Evolutionary conservation across 306 rosid genomes (phyloP), one percentile per base, ranked within the genome.

Genomic region (Trifolium subterraneum): DNA sequence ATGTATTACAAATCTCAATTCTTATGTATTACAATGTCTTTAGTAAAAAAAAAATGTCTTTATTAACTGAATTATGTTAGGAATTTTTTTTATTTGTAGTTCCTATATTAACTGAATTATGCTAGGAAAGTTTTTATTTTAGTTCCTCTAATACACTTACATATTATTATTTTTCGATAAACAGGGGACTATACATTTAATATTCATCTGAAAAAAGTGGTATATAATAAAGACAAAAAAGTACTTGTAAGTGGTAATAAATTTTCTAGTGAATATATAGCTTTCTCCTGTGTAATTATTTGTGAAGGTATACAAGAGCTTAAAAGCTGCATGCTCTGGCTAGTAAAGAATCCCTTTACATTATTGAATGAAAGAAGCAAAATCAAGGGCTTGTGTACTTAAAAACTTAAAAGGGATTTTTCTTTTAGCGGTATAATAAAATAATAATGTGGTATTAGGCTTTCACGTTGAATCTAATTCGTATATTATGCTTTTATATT

Each of bases 311-410:
- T 42, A 41, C 55, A 72, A 60, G 39, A 59, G 51, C 64, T 62
- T 64, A 58, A 80, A 84, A 84, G 84, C 85, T 79, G 87, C 73
- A 83, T 82, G 47, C 45, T 79, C 59, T 78, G 73, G 70, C 74
- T 31, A 36, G 70, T 64, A 85, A 68, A 60, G 73, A 77, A 39
- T 12, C 75, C 39, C 51, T 61, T 74, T 64, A 51, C 80, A 76
- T 13, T 75, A 64, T 61, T 51, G 76, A 73, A 13, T 16, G 66
- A 80, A 59, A 68, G 68, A 73, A 58, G 65, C 41, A 29, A 79
- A 82, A 69, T 59, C 83, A 69, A 73, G 55, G 61, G 52, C 64
- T 47, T 84, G 75, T 86, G 35, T 56, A 56, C 63, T 56, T 25
- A 14, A 23, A 23, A 23, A 62, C 84, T 78, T 81, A 82, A 84